Conservation (phyloP, 2,329 filamentous ascomycete species). For the Fusarium dlaminii region DNA sequence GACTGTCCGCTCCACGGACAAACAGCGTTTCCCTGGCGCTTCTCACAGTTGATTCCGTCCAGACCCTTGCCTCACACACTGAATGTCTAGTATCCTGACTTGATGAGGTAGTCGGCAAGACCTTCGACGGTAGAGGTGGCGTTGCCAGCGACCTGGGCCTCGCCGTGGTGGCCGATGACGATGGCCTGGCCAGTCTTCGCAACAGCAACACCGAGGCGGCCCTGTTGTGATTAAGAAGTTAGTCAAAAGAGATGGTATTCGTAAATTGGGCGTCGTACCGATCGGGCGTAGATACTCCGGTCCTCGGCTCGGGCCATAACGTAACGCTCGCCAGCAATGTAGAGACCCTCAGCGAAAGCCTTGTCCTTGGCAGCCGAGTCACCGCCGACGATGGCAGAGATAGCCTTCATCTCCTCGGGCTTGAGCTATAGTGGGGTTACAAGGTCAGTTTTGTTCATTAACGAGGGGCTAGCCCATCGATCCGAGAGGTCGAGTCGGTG, state of each 20-base stretch:
- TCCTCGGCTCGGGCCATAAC: slow-evolving; percentile 81
- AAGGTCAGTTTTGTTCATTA: slow-evolving; percentile 12
- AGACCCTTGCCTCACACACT: slow-evolving; percentile 5
- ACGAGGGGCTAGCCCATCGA: background rate
- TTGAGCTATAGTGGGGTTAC: slow-evolving; percentile 43
- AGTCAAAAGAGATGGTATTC: background rate
- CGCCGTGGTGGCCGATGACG: slow-evolving; percentile 86
- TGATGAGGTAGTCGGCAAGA: slow-evolving; percentile 87
- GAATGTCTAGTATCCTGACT: slow-evolving; percentile 73
- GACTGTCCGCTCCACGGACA: slow-evolving; percentile 29
- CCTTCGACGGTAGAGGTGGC: slow-evolving; percentile 82
- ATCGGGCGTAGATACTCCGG: slow-evolving; percentile 83
- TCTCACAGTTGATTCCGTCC: slow-evolving; percentile 7
- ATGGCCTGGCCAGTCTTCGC: slow-evolving; percentile 90
- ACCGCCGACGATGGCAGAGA: slow-evolving; percentile 62
- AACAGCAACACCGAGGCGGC: slow-evolving; percentile 81
- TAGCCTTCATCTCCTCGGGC: slow-evolving; percentile 66
- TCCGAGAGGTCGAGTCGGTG: background rate
- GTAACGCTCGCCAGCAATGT: slow-evolving; percentile 81
- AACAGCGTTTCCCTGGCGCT: slow-evolving; percentile 26
- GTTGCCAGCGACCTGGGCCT: slow-evolving; percentile 76
- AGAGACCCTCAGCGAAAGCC: slow-evolving; percentile 76
- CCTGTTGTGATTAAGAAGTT: slow-evolving; percentile 52
- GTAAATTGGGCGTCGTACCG: slow-evolving; percentile 63
- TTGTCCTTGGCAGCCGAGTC: slow-evolving; percentile 65